Base-by-base conservation (phyloP, 192 early-diverging fungal species). In the Coemansia sp. region DNA sequence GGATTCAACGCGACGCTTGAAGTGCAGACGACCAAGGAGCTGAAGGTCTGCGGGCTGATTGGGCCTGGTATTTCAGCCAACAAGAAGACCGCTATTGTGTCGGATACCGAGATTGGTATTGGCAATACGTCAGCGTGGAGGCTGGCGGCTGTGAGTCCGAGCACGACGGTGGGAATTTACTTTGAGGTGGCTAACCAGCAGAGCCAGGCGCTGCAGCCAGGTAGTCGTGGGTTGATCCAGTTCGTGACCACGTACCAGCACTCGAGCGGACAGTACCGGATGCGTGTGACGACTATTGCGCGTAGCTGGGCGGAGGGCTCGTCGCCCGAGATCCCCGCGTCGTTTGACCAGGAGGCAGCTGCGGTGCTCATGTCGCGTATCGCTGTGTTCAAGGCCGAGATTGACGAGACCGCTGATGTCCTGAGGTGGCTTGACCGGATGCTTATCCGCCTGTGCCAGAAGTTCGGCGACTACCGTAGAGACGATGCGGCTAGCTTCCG, bases 21-120 rank as follows among this genome's bases (percentile, higher is more conserved):
- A 78, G 97, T 99, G 18, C 93, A 94, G 88, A 97, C 95, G 3
- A 94, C 95, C 20, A 89, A 92, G 74, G 97, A 99, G 70, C 87
- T 99, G 52, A 91, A 92, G 84, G 90, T 99, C 4, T 96, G 95
- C 71, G 97, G 97, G 24, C 76, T 99, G 69, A 97, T 99, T 72
- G 97, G 97, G n/a, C 95, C 94, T 22, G 97, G 94, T 35, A 80
- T 95, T 0, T 95, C 94, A 27, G 89, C 86, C 4, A 89, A 92
- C 83, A 96, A 96, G 67, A 98, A 98, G 82, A 86, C 89, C 1
- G 80, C 93, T 0, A 91, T 86, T 62, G 95, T 99, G 39, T 93
- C 94, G 12, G 97, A 99, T 74, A 98, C 97, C 6, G 97, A 98
- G 76, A 99, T 99, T 76, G 97, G 97, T 68, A 92, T 99, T 69